Evolutionary conservation across 768 basidiomycete genomes (phyloP).

Genomic region (Austroboletus eburneus): DNA sequence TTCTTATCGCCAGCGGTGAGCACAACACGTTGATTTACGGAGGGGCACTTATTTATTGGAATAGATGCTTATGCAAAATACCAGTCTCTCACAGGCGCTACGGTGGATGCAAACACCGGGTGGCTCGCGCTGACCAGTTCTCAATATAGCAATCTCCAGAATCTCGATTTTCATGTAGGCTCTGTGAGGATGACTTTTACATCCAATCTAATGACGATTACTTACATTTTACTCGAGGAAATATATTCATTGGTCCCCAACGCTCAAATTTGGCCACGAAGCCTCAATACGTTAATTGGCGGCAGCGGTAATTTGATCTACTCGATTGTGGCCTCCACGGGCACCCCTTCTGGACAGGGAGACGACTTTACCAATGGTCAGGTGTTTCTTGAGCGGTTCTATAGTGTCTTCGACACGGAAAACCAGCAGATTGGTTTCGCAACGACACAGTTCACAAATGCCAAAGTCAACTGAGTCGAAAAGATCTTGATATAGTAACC

Average conservation of each 20-base stretch:
- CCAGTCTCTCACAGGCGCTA: conserved; percentile 42
- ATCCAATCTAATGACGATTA: not conserved
- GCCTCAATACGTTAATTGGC: conserved; percentile 42
- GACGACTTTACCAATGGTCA: conserved; percentile 57
- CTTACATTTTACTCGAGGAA: not conserved
- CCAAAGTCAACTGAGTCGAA: conserved; percentile 26
- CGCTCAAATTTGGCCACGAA: conserved; percentile 40
- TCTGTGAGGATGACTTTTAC: conserved; percentile 36
- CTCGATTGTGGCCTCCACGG: conserved; percentile 36
- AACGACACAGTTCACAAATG: conserved; percentile 25
- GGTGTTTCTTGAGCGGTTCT: conserved; percentile 59
- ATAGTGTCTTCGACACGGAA: conserved; percentile 59
- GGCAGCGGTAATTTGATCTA: conserved; percentile 36
- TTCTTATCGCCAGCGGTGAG: conserved; percentile 43
- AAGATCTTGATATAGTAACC: too few relatives aligned
- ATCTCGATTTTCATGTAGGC: conserved; percentile 52
- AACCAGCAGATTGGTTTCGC: conserved; percentile 39
- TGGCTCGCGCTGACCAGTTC: conserved; percentile 47
- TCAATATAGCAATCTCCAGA: conserved; percentile 50
- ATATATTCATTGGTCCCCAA: conserved; percentile 22
- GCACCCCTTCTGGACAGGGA: conserved; percentile 40
- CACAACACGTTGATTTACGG: not conserved
- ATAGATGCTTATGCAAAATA: conserved; percentile 42
- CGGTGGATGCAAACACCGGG: conserved; percentile 34
- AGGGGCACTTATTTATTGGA: not conserved